phyloP scores from a whole-genome alignment of 768 basidiomycete species.

The Sarcodon aspratus region DNA sequence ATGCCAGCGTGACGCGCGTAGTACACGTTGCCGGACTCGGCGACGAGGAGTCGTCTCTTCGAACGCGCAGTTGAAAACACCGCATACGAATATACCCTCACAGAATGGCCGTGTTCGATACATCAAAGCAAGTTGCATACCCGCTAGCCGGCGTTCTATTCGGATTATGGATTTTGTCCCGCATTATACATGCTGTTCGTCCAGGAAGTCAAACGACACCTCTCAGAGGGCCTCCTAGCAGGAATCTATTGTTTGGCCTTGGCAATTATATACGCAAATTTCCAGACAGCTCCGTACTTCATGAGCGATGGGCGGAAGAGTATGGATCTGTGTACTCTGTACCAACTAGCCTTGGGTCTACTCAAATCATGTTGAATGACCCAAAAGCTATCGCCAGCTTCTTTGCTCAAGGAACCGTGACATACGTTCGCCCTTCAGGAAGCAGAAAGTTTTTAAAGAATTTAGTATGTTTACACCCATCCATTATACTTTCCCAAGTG shows the following conservation, averaged over 20 bases:
- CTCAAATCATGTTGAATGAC: constrained; percentile 14
- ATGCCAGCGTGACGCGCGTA: too few species aligned
- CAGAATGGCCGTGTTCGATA: too few species aligned
- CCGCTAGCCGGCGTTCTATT: neutral
- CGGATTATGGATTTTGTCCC: constrained; percentile 11
- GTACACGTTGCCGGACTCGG: too few species aligned
- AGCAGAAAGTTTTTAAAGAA: constrained; percentile 28
- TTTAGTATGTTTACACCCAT: constrained; percentile 15
- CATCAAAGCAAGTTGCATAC: too few species aligned
- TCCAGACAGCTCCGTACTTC: constrained; percentile 20
- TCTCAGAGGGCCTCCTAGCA: constrained; percentile 30
- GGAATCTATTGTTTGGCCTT: constrained; percentile 31
- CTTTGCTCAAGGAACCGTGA: constrained; percentile 35
- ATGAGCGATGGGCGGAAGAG: constrained; percentile 33
- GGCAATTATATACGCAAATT: constrained; percentile 16
- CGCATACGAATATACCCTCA: too few species aligned
- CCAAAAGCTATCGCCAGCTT: constrained; percentile 40
- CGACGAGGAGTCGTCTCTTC: too few species aligned
- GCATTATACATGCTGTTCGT: constrained; percentile 5
- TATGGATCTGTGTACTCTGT: constrained; percentile 36
- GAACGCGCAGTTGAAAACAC: too few species aligned
- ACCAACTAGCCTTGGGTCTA: constrained; percentile 14
- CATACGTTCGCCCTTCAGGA: constrained; percentile 25
- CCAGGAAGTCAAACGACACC: constrained; percentile 17
- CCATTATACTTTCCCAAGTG: too few species aligned